Evolutionary conservation across 2,329 filamentous ascomycete genomes (phyloP).

Genomic region (Tolypocladium tundrense): DNA sequence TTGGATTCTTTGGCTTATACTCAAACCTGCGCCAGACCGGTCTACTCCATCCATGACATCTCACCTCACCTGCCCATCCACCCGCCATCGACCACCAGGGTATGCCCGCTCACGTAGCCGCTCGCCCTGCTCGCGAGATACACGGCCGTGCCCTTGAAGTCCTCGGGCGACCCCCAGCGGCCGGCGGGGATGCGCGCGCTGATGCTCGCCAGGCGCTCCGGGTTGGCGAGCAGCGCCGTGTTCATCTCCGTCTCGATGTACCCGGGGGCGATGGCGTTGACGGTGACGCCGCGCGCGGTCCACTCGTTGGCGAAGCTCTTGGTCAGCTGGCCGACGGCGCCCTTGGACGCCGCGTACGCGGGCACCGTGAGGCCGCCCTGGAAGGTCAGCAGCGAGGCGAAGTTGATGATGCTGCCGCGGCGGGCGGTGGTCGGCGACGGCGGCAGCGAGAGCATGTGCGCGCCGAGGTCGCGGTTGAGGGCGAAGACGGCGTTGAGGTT

Average conservation of each 20-base stretch:
- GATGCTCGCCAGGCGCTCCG: conserved; percentile 61
- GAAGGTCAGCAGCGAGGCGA: conserved; percentile 71
- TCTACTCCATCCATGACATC: background rate
- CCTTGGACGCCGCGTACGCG: conserved; percentile 79
- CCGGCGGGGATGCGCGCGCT: conserved; percentile 73
- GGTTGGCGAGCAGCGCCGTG: conserved; percentile 64
- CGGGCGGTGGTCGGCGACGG: conserved; percentile 38
- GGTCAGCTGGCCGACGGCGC: conserved; percentile 73
- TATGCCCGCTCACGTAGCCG: conserved; percentile 72
- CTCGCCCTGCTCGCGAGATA: conserved; percentile 70
- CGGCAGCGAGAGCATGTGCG: conserved; percentile 59
- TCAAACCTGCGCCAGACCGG: no score
- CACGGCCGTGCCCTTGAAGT: conserved; percentile 77
- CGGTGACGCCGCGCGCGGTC: conserved; percentile 66
- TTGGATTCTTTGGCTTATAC: background rate
- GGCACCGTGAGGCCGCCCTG: conserved; percentile 84
- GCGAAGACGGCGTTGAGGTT: conserved; percentile 78
- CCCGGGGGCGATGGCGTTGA: conserved; percentile 82
- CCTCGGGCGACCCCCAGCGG: conserved; percentile 72
- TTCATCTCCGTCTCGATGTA: conserved; percentile 98
- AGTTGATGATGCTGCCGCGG: conserved; percentile 70
- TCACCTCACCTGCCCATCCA: conserved; percentile 72
- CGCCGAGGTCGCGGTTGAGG: conserved; percentile 65
- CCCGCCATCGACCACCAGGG: conserved; percentile 77
- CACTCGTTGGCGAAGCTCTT: conserved; percentile 84